Percentiles rank a stretch among this genome's conserved stretches.
phyloP scores from a whole-genome alignment of 2,329 filamentous ascomycete genomes.

The Apiospora pterosperma region DNA sequence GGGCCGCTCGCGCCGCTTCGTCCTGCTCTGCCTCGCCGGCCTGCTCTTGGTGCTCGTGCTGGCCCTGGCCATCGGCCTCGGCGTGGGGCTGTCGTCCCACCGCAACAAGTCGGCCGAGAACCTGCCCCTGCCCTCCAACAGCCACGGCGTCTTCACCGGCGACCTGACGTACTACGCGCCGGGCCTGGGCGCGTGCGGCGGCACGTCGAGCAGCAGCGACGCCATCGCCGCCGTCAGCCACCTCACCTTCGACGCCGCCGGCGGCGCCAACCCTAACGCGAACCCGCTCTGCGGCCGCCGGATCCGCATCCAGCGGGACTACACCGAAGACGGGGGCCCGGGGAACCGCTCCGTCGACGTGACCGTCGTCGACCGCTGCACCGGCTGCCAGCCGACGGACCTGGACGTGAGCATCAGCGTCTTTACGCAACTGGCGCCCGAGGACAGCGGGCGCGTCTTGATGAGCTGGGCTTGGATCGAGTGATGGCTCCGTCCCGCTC shows the following conservation, averaged over 20 bases:
- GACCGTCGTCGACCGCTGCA: slow-evolving; percentile 66
- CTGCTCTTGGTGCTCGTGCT: slow-evolving; percentile 17
- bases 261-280: slow-evolving; percentile 50
- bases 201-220: slow-evolving; percentile 49
- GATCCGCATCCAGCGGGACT: slow-evolving; percentile 56
- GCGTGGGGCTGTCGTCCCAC: slow-evolving; percentile 20
- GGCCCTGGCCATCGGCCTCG: slow-evolving; percentile 22
- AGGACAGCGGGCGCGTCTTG: slow-evolving; percentile 35
- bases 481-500: neutral
- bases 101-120: slow-evolving; percentile 7
- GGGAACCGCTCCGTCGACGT: slow-evolving; percentile 45
- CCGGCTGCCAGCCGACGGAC: slow-evolving; percentile 41
- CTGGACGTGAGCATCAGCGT: slow-evolving; percentile 45
- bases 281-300: slow-evolving; percentile 66
- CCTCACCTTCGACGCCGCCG: slow-evolving; percentile 59
- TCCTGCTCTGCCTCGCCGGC: slow-evolving; percentile 16
- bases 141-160: slow-evolving; percentile 43
- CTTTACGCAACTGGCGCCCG: slow-evolving; percentile 43
- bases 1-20: slow-evolving; percentile 20
- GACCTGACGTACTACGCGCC: slow-evolving; percentile 69
- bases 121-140: slow-evolving; percentile 19
- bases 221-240: slow-evolving; percentile 65
- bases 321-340: slow-evolving; percentile 37
- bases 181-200: slow-evolving; percentile 66
- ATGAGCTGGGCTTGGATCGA: slow-evolving; percentile 33